Evolutionary conservation across 352 stramenopile species (phyloP), one percentile per base, ranked within the genome.

Genomic region (Phytopythium mirpurense): DNA sequence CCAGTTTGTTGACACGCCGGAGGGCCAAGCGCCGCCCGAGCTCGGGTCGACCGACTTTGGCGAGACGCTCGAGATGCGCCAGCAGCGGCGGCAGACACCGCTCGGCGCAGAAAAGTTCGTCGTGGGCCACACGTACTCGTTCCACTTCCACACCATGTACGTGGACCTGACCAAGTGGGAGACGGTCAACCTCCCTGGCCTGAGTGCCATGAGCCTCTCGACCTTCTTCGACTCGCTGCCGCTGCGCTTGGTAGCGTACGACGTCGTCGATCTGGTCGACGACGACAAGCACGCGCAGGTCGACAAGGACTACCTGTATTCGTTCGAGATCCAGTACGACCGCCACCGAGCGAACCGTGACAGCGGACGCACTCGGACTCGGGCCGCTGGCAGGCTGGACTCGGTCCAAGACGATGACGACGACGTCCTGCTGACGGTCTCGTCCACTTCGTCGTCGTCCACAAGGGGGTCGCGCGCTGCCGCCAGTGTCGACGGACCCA

Each of bases 141-240:
- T 95, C 65, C 76, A 95, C 36, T 95, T 95, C 56, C 82, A 95
- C 65, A 95, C 82, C 1, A 93, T 93, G 82, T 93, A 93, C 57
- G 81, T 92, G 41, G 77, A 95, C 53, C 60, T 95, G 56, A 76
- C 72, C 10, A 66, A 70, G 29, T 95, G 84, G 84, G 76, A 87
- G 56, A 92, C 84, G 2, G 68, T 81, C 11, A 95, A 95, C 49
- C 57, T 95, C 5, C 84, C 84, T 0, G 75, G 78, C 1, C 49
- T 95, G 15, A 86, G 70, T 42, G 78, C 87, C 35, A 84, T 95
- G 74, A 60, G 78, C 26, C 63, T 95, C 0, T 72, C 75, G 16
- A 76, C 72, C n/a, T 93, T 95, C 47, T 93, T 93, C 45, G 74
- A 90, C 56, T 75, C 74, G 19, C 53, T 88, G 18, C 84, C 84